A percentile compares a stretch with the other conserved stretches of the same genome.
phyloP scores from a whole-genome alignment of 2,329 filamentous ascomycete species.

The Elsinoe perseae region DNA sequence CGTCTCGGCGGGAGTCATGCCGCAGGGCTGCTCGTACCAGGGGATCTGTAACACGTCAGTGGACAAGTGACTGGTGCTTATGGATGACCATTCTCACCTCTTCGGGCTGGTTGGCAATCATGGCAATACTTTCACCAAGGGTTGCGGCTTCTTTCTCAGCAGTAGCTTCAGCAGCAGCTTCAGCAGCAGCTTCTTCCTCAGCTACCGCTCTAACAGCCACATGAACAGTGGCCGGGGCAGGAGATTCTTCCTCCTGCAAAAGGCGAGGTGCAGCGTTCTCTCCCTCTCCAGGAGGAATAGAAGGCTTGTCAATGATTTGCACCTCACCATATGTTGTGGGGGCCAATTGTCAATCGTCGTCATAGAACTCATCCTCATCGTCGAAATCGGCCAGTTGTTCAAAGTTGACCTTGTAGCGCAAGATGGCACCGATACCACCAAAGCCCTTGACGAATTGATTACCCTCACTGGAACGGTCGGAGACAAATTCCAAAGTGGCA shows the following conservation, averaged over 20 bases:
- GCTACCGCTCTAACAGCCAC: constrained; percentile 13
- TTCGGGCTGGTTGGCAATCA: constrained; percentile 12
- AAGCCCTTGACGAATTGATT: constrained; percentile 99
- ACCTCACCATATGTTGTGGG: constrained; percentile 11
- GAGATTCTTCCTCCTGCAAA: constrained; percentile 4
- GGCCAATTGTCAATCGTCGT: constrained; percentile 50
- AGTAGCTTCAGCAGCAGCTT: background rate
- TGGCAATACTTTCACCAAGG: constrained; percentile 14
- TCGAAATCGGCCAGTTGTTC: constrained; percentile 90
- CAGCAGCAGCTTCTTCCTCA: constrained; percentile 9
- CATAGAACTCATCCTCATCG: constrained; percentile 71
- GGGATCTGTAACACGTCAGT: background rate
- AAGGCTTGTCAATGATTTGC: background rate
- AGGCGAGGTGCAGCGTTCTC: background rate
- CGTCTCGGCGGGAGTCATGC: constrained; percentile 5
- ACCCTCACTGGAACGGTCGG: constrained; percentile 92
- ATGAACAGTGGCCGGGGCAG: constrained; percentile 9
- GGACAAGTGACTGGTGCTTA: background rate
- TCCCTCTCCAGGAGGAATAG: background rate
- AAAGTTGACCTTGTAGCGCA: constrained; percentile 99
- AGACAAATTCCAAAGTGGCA: constrained; percentile 91
- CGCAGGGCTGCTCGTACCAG: constrained; percentile 13
- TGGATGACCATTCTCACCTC: background rate
- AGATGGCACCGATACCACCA: constrained; percentile 92
- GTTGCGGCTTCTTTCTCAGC: constrained; percentile 10